Evolutionary conservation across 106 monocot species (phyloP), one percentile per base, ranked within the genome.

Genomic region (Ottelia alismoides): DNA sequence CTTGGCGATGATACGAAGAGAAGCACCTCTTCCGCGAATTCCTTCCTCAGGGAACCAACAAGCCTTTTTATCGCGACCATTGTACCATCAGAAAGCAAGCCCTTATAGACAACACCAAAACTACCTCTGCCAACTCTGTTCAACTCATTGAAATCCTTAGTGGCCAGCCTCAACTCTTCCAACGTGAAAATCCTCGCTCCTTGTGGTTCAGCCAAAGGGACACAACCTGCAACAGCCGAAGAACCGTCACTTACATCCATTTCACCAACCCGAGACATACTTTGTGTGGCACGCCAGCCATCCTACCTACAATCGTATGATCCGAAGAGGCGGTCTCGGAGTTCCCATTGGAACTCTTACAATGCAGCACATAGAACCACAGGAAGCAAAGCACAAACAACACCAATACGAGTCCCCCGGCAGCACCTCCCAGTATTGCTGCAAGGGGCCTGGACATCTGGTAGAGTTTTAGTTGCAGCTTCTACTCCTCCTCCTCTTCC

Each of bases 71-170:
- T 80, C 19, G 80, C 85, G 12, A 85, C 80, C 22, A 80, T 31
- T 4, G 76, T 80, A 21, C 81, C 86, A 55, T 87, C 86, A 17
- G 52, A 55, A 65, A 87, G 86, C 61, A 87, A 40, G 0, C 86
- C 86, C 51, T 81, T 81, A 47, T 87, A 87, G n/a, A 87, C 81
- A 28, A 65, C 56, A 20, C 86, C 86, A 55, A 87, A 87, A 46
- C 78, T 75, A 18, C 86, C 86, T 5, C 45, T 20, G 31, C 86
- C 86, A 14, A 81, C 75, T 22, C 81, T 55, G 61, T 81, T 87
- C 51, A 20, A 51, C 20, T 75, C 74, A 28, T 28, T 52, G 31
- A 81, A 87, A 28, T 63, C 72, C 44, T 72, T 77, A 2, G 86
- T 80, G 2, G 85, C 85, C 25, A 76, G 73, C 32, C 68, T 65